Conservation (phyloP, 441 rosid species). For the Aquilaria agallochum region DNA sequence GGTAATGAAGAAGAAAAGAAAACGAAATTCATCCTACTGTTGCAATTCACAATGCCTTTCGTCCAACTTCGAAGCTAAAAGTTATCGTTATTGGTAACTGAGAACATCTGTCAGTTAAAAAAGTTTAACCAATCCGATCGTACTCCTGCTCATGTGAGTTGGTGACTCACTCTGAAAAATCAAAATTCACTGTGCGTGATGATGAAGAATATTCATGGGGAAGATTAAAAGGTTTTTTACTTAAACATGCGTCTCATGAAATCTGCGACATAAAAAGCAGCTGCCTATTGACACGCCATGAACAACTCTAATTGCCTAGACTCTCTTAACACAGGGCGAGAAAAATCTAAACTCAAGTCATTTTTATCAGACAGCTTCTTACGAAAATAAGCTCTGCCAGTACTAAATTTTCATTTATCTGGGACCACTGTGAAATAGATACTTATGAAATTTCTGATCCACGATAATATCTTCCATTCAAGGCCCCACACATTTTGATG, state of each 20-base stretch:
- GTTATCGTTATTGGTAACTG: neutral
- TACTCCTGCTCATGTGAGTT: neutral
- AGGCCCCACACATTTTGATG: too few relatives aligned
- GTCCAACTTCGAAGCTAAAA: neutral
- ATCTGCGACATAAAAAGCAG: neutral
- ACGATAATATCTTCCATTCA: too few relatives aligned
- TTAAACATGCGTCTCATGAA: conserved; percentile 4
- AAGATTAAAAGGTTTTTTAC: neutral
- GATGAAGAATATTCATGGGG: conserved; percentile 10
- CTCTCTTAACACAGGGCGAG: neutral
- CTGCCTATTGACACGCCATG: neutral
- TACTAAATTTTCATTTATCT: neutral
- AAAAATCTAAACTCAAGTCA: too few relatives aligned
- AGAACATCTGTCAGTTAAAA: too few relatives aligned
- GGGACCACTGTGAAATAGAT: neutral
- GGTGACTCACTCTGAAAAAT: neutral
- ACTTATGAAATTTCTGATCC: too few relatives aligned
- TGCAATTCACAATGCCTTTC: too few relatives aligned
- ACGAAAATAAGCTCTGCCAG: neutral
- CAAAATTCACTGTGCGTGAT: conserved; percentile 1
- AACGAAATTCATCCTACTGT: too few relatives aligned
- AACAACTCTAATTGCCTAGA: neutral
- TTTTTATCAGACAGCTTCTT: too few relatives aligned
- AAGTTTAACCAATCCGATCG: neutral
- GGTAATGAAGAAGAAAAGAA: too few relatives aligned